Conservation (phyloP, 2,329 filamentous ascomycete genomes). For the Fusarium sp. region DNA sequence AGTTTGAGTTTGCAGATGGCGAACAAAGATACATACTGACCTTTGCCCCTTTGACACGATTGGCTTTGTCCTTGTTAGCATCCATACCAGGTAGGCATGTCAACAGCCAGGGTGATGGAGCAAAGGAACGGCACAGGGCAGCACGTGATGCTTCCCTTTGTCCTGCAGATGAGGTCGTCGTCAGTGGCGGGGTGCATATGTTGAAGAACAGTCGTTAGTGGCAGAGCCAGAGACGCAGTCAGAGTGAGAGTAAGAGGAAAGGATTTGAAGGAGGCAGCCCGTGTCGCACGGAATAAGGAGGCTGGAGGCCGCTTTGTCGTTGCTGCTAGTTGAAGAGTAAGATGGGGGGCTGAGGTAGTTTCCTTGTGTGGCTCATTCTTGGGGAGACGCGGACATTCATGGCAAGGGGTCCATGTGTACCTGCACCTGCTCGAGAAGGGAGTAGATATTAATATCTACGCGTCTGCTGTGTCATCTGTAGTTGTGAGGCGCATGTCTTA, state of each 20-base stretch:
- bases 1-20: neutral
- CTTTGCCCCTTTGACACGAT: neutral
- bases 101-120: neutral
- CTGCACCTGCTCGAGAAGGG: neutral
- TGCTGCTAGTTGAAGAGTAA: conserved; percentile 10
- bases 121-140: neutral
- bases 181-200: neutral
- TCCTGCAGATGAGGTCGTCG: neutral
- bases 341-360: conserved; percentile 27
- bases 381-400: conserved; percentile 1
- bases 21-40: neutral
- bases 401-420: neutral
- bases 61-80: neutral
- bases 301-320: conserved; percentile 17
- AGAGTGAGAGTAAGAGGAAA: neutral
- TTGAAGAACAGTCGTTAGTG: neutral
- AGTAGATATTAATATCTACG: neutral
- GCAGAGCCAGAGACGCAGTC: neutral
- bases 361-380: conserved; percentile 7
- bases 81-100: neutral
- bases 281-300: conserved; percentile 20
- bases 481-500: neutral
- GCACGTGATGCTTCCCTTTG: neutral
- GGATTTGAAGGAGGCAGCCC: conserved; percentile 28
- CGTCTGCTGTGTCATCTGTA: neutral